These are phyloP conservation scores for Tuber melanosporum DNA, from an alignment of 495 filamentous ascomycete species.

Conservation along the genomic window DNA sequence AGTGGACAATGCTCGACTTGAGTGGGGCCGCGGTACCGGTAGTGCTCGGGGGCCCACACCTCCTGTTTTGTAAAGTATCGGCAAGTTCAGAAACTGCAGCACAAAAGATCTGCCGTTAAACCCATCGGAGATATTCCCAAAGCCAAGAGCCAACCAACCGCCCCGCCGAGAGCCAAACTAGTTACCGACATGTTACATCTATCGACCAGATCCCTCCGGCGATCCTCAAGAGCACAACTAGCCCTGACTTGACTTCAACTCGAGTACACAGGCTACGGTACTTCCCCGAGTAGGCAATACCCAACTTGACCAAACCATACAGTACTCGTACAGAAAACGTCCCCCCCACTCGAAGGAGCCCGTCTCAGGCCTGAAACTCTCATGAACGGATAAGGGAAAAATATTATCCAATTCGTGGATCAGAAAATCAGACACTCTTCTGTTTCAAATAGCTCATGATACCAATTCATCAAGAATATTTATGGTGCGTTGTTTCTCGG, in stretches of 20 bases:
- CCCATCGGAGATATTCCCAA: slow-evolving; percentile 5
- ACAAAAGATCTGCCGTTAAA: background rate
- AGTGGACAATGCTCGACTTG: background rate
- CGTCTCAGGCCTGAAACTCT: background rate
- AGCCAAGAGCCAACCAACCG: background rate
- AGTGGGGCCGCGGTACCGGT: background rate
- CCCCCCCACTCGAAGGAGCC: background rate
- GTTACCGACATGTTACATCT: background rate
- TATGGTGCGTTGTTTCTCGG: background rate
- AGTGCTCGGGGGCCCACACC: background rate
- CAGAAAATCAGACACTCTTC: background rate
- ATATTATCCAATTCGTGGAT: background rate
- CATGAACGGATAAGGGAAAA: background rate
- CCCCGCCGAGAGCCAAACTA: background rate
- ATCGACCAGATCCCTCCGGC: background rate
- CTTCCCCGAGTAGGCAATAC: background rate
- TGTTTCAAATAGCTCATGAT: background rate
- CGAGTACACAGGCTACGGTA: background rate
- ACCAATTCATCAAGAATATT: background rate
- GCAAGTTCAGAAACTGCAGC: background rate
- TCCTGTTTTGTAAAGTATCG: background rate
- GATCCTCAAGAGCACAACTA: background rate
- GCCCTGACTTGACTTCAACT: background rate
- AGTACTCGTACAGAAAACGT: background rate
- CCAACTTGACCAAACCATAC: background rate